Percentiles rank a stretch among this genome's conserved stretches.
phyloP scores from a whole-genome alignment of 352 stramenopile species.

The Phytophthora pini region DNA sequence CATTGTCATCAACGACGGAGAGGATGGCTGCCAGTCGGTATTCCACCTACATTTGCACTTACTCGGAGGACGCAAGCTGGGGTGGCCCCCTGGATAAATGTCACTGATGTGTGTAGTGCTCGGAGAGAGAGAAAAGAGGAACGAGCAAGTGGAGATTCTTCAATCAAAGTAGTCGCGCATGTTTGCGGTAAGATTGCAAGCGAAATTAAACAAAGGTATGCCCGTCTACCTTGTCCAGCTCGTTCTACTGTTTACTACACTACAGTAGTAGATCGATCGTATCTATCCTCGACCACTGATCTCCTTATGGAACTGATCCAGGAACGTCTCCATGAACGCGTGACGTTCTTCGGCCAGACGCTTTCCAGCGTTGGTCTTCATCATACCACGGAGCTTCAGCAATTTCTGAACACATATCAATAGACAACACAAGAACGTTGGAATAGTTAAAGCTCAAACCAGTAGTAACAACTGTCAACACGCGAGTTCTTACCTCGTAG shows the following conservation, averaged over 20 bases:
- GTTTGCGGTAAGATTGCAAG: conserved; percentile 8
- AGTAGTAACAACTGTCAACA: neutral
- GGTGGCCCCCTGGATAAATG: conserved; percentile 92
- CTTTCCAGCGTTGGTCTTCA: conserved; percentile 85
- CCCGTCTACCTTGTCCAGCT: neutral
- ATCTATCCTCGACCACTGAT: conserved; percentile 53
- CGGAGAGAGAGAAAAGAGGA: neutral
- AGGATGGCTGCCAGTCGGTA: conserved; percentile 91
- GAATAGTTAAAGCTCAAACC: neutral
- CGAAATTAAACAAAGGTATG: conserved; percentile 1
- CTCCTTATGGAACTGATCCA: conserved; percentile 84
- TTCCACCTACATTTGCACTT: conserved; percentile 96
- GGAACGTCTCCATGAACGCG: conserved; percentile 87
- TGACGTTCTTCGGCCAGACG: conserved; percentile 84
- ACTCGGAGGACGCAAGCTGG: conserved; percentile 93
- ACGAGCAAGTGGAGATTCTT: conserved; percentile 2
- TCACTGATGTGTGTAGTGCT: conserved; percentile 3
- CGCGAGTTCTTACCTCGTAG: conserved; percentile 63
- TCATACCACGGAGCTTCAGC: conserved; percentile 85
- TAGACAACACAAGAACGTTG: neutral
- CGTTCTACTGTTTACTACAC: too few species aligned
- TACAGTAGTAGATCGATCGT: too few species aligned
- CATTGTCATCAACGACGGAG: conserved; percentile 98
- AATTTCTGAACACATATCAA: conserved; percentile 65
- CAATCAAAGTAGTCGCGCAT: neutral